phyloP scores from a whole-genome alignment of 495 filamentous ascomycete species.

The Symbiotaphrina buchneri region DNA sequence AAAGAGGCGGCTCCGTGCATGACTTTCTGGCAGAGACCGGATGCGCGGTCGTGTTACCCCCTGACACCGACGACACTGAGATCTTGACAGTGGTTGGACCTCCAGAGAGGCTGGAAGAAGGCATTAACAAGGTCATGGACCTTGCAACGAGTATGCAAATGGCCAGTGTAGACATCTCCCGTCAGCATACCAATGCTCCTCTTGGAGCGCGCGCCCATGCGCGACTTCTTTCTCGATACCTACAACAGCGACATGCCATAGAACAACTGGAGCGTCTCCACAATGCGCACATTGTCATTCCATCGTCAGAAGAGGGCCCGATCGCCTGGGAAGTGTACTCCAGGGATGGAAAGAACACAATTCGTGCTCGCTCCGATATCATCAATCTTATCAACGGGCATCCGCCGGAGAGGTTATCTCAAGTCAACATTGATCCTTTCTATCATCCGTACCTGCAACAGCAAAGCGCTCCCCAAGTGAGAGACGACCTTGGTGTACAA shows the following conservation, averaged over 20 bases:
- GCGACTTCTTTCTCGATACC: constrained; percentile 62
- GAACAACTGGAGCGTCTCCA: constrained; percentile 54
- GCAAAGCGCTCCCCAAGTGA: constrained; percentile 35
- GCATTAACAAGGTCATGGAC: constrained; percentile 57
- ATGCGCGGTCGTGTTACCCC: constrained; percentile 64
- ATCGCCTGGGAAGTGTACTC: constrained; percentile 69
- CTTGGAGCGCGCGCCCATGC: constrained; percentile 53
- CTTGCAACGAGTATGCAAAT: constrained; percentile 64
- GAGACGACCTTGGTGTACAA: constrained; percentile 56
- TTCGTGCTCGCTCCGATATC: constrained; percentile 62
- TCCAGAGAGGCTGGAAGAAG: constrained; percentile 41
- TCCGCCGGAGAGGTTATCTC: constrained; percentile 50
- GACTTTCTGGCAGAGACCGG: constrained; percentile 80
- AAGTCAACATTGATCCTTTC: constrained; percentile 60
- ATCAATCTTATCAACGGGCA: constrained; percentile 57
- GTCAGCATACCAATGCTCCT: constrained; percentile 50
- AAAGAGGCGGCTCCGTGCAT: constrained; percentile 51
- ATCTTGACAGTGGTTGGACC: constrained; percentile 69
- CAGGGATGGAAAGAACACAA: constrained; percentile 58
- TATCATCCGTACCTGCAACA: constrained; percentile 58
- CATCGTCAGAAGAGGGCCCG: constrained; percentile 35
- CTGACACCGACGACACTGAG: constrained; percentile 46
- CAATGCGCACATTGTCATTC: constrained; percentile 61
- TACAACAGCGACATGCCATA: constrained; percentile 53
- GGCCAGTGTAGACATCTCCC: constrained; percentile 53